phyloP scores from a whole-genome alignment of 768 basidiomycete species.

The Mycena rosella region DNA sequence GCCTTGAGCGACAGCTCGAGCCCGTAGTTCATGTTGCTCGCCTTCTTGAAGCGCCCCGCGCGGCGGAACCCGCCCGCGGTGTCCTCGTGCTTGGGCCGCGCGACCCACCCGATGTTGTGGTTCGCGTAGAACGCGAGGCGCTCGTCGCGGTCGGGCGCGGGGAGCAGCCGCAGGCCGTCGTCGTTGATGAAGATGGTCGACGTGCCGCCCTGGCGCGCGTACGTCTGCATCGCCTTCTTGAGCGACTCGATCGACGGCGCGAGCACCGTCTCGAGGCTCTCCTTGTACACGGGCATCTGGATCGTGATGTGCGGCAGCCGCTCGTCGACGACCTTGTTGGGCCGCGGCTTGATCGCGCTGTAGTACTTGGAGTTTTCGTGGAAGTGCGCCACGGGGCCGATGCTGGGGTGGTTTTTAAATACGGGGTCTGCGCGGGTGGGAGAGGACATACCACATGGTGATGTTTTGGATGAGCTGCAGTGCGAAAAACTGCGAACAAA shows the following conservation, averaged over 20 bases:
- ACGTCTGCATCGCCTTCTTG: constrained; percentile 89
- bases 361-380: constrained; percentile 87
- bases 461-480: constrained; percentile 80
- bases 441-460: constrained; percentile 67
- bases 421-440: constrained; percentile 49
- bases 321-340: constrained; percentile 62
- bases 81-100: constrained; percentile 76
- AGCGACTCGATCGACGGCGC: constrained; percentile 78
- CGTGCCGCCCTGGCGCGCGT: constrained; percentile 87
- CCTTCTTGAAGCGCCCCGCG: constrained; percentile 94
- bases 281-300: constrained; percentile 91
- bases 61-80: constrained; percentile 69
- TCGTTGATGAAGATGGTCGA: constrained; percentile 84
- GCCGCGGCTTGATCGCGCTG: constrained; percentile 71
- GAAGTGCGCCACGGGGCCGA: constrained; percentile 86
- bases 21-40: constrained; percentile 92
- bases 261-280: constrained; percentile 77
- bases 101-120: constrained; percentile 83
- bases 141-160: constrained; percentile 68
- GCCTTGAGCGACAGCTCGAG: constrained; percentile 76
- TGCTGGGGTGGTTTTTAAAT: constrained; percentile 58
- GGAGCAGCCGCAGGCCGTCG: constrained; percentile 76
- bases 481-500: constrained; percentile 73
- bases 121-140: constrained; percentile 79
- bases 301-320: constrained; percentile 82